Percentiles rank a stretch among this genome's conserved stretches.
phyloP scores from a whole-genome alignment of 768 basidiomycete genomes.

The Tylopilus vinaceipallidus region DNA sequence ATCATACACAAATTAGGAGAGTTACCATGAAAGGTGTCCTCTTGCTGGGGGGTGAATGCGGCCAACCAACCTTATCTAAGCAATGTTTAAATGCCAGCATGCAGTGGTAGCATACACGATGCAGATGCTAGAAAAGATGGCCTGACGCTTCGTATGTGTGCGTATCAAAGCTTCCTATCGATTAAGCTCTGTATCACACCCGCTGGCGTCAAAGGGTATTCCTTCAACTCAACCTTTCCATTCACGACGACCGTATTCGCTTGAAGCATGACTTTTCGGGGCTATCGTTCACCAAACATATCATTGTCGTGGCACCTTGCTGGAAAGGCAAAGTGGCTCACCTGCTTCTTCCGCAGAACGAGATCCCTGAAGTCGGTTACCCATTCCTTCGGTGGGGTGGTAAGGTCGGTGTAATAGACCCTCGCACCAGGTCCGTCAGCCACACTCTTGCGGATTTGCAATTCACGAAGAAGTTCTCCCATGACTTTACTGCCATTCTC shows the following conservation, averaged over 20 bases:
- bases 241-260: slow-evolving; percentile 71
- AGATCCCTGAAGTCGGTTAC: slow-evolving; percentile 72
- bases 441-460: slow-evolving; percentile 84
- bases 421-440: slow-evolving; percentile 82
- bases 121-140: no score
- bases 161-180: slow-evolving; percentile 59
- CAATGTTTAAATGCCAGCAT: no score
- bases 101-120: no score
- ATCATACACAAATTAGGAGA: no score
- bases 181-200: slow-evolving; percentile 83
- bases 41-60: no score
- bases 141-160: no score
- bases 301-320: background rate
- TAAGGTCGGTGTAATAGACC: slow-evolving; percentile 75
- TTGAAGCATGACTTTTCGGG: slow-evolving; percentile 83
- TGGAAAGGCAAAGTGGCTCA: slow-evolving; percentile 32
- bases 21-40: no score
- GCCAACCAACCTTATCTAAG: no score
- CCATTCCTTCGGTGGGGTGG: slow-evolving; percentile 70
- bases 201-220: slow-evolving; percentile 70
- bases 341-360: slow-evolving; percentile 77
- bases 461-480: slow-evolving; percentile 72
- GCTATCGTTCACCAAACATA: slow-evolving; percentile 39
- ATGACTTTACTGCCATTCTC: slow-evolving; percentile 61
- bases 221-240: slow-evolving; percentile 70